A percentile compares a stretch with the other conserved stretches of the same genome.
These are phyloP conservation scores for Phytophthora nicotianae DNA, from an alignment of 352 stramenopile species.

Conservation along the genomic window DNA sequence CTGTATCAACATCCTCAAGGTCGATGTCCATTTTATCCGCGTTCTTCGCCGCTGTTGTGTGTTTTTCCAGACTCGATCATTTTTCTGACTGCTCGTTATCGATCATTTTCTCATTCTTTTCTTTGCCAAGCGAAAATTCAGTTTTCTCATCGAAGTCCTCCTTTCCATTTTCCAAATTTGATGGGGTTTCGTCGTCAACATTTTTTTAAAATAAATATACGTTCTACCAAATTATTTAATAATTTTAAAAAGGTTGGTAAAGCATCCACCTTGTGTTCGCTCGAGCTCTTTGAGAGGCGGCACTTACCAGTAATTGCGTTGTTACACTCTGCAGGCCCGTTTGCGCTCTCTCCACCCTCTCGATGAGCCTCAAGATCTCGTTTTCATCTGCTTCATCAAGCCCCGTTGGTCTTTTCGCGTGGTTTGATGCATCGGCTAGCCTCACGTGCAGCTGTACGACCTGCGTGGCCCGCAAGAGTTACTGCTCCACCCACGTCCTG, in stretches of 20 bases:
- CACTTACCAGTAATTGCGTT: neutral
- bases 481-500: neutral
- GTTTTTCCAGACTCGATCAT: neutral
- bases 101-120: neutral
- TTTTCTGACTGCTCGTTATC: neutral
- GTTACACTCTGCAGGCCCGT: neutral
- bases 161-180: too few relatives aligned
- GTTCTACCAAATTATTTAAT: too few relatives aligned
- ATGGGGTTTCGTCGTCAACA: too few relatives aligned
- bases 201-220: too few relatives aligned
- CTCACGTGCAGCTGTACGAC: neutral
- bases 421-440: neutral
- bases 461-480: neutral
- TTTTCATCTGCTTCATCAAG: neutral
- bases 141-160: too few relatives aligned
- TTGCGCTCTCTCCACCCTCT: neutral
- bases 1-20: neutral
- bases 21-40: neutral
- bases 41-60: neutral
- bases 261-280: too few relatives aligned
- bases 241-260: too few relatives aligned
- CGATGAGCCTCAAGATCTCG: neutral
- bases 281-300: too few relatives aligned
- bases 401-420: too few relatives aligned
- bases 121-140: neutral